Base-by-base conservation (phyloP, 2,329 filamentous ascomycete genomes). In the Scopulariopsis brevicaulis region DNA sequence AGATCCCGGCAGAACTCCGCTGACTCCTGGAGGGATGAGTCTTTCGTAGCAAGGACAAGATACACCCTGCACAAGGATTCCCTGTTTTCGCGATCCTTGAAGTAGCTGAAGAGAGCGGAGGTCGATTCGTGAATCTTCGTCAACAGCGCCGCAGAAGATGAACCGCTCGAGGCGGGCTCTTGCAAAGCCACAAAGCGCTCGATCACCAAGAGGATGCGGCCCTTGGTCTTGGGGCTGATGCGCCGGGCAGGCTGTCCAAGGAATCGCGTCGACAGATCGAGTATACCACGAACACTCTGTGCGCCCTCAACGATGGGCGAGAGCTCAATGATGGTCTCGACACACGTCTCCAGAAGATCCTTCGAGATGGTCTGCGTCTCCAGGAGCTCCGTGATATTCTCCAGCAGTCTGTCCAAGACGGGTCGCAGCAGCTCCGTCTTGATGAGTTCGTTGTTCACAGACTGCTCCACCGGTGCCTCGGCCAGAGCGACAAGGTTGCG, bases 61-160 rank as follows among this genome's bases (percentile, higher is more conserved):
- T 97, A 73, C 3, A 96, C 86, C 52, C 84, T 78, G 18, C 87
- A 88, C 32, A 97, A 73, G 0, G 89, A 78, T 61, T 85, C 78
- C 58, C 94, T 82, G 66, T 90, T 95, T 51, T 82, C 74, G 51
- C 85, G 81, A 69, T 97, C 92, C 64, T 85, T 89, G 74, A 97
- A 93, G 68, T 92, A 96, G 58, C 90, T 89, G 67, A 96, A 97
- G 37, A 97, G 79, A 0, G 89, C 85, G 4, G 89, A 86, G 11
- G 94, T 73, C 0, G 89, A 89, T 53, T 83, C 77, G 25, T 79
- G 63, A 37, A 72, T 67, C 56, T 71, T 65, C 48, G 63, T 60
- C 3, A 63, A 54, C 15, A 58, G 53, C n/a, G n/a, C 58, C 15
- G 55, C 37, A 15, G 63, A 63, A 2, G 68, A 76, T 6, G 71